Base-by-base conservation (phyloP, 2,329 filamentous ascomycete genomes). In the Trichoderma citrinoviride region DNA sequence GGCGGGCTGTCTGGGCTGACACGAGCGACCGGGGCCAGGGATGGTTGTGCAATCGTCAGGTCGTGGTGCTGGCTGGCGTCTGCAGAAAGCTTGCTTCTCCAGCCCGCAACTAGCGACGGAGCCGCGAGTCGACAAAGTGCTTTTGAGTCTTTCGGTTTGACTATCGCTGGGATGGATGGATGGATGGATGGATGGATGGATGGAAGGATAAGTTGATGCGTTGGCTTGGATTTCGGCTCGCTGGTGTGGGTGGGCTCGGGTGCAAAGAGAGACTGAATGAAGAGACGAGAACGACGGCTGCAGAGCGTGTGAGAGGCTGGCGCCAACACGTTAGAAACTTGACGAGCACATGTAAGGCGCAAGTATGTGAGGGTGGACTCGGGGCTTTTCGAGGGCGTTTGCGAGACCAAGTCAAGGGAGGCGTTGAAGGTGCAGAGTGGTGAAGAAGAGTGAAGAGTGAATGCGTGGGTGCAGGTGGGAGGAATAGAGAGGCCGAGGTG, bases 1-100 rank as follows among this genome's bases (percentile, higher is more conserved):
- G 57, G 44, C 53, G 43, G 27, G 58, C 49, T 29, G 65, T 66
- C 64, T 57, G 37, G 66, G 62, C 65, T 64, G 58, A 68, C 67
- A 64, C 52, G 55, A 67, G 65, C 61, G 60, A 67, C 52, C 40
- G 56, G 61, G 65, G 61, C 33, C 53, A 33, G 55, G 49, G 43
- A 47, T 25, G 14, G 27, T 44, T 8, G 33, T 37, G 33, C 33
- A 37, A 37, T 37, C 33, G 33, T 33, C 2, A n/a, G 27, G 27
- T 29, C 27, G 27, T 29, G 33, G 10, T 37, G 33, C 33, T 37
- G 33, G 33, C 19, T 58, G 44, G 55, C 47, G 58, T 44, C 29
- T 66, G 64, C 58, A 66, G 64, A 63, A 63, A 66, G 43, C 57
- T 55, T 63, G 50, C 53, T 66, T 66, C 52, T 66, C 64, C 52